These are phyloP conservation scores for Ceratocystis eucalypticola DNA, from an alignment of 2,329 filamentous ascomycete genomes.

Conservation along the genomic window DNA sequence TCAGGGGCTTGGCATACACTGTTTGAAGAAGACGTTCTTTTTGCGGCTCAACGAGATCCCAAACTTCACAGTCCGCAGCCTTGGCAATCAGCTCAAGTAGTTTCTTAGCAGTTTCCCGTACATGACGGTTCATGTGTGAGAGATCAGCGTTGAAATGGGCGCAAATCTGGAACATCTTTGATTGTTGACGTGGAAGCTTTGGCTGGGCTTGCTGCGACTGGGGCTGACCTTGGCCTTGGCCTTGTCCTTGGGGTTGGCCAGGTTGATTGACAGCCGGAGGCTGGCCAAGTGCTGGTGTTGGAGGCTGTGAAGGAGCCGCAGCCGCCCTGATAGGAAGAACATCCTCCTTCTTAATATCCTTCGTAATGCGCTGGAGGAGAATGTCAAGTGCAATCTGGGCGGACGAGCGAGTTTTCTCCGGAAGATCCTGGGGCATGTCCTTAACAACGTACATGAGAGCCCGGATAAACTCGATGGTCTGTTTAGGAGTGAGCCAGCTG, in stretches of 20 bases:
- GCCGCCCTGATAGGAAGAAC: conserved; percentile 29
- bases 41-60: conserved; percentile 78
- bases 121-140: conserved; percentile 89
- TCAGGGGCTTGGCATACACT: conserved; percentile 88
- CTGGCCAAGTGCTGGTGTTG: conserved; percentile 27
- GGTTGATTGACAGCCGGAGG: conserved; percentile 27
- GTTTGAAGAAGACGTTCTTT: conserved; percentile 80
- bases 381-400: conserved; percentile 74
- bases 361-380: conserved; percentile 65
- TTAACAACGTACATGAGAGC: conserved; percentile 97
- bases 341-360: conserved; percentile 68
- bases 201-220: conserved; percentile 28
- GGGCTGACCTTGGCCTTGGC: neutral
- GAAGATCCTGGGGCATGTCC: conserved; percentile 88
- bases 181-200: conserved; percentile 40
- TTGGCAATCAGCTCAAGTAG: conserved; percentile 71
- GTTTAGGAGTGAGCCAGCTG: conserved; percentile 65
- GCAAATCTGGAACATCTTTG: conserved; percentile 48
- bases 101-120: conserved; percentile 72
- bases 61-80: conserved; percentile 62
- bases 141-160: conserved; percentile 77
- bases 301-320: neutral
- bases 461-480: conserved; percentile 66
- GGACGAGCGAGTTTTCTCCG: conserved; percentile 71
- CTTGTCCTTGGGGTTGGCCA: conserved; percentile 5